These are phyloP conservation scores for Colletotrichum falcatum DNA, from an alignment of 2,329 filamentous ascomycete species.

Conservation along the genomic window DNA sequence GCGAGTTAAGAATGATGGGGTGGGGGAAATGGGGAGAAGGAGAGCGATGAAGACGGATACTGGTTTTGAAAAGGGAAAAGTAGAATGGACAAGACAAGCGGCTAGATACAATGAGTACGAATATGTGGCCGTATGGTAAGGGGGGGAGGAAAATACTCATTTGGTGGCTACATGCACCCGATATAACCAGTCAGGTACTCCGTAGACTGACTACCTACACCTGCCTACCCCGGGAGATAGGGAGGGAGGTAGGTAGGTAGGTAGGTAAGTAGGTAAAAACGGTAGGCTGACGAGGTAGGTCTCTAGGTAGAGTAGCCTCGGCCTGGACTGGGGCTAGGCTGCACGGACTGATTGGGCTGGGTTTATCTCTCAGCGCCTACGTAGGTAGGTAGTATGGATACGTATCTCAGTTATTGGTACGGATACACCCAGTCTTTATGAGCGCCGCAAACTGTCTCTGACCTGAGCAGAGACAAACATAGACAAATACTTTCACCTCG, in stretches of 20 bases:
- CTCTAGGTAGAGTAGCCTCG: too few species aligned
- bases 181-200: neutral
- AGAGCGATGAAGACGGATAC: neutral
- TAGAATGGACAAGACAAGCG: neutral
- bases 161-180: conserved; percentile 26
- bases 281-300: neutral
- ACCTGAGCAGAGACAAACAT: neutral
- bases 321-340: conserved; percentile 1
- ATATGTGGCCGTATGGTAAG: neutral
- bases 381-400: neutral
- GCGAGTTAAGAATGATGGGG: neutral
- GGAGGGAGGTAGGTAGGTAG: too few species aligned
- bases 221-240: too few species aligned
- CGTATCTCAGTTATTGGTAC: neutral
- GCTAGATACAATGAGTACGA: neutral
- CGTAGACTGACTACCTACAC: too few species aligned
- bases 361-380: conserved; percentile 14
- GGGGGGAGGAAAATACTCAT: conserved; percentile 17
- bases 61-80: conserved; percentile 6
- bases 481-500: neutral
- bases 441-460: neutral
- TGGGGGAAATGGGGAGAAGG: neutral
- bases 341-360: neutral
- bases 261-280: neutral
- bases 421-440: too few species aligned